These are phyloP conservation scores for Mesembryanthemum crystallinum DNA, from an alignment of 148 eudicot genomes.

Conservation along the genomic window DNA sequence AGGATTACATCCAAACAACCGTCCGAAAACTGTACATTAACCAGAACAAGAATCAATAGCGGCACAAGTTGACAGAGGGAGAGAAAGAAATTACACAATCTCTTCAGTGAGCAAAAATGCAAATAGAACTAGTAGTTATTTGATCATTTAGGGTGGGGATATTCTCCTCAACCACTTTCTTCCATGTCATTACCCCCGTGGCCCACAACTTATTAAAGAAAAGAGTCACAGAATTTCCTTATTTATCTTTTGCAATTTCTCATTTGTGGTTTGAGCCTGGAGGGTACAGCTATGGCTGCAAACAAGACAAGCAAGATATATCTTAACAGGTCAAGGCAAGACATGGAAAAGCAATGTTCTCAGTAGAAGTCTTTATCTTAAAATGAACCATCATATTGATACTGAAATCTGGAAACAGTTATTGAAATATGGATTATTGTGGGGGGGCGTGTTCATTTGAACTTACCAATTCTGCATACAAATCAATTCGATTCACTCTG, in stretches of 20 bases:
- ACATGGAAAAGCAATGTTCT: background rate
- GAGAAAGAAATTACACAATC: background rate
- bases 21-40: conserved; percentile 78
- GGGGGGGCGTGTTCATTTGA: no score
- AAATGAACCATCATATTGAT: conserved; percentile 8
- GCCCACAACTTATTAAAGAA: no score
- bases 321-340: background rate
- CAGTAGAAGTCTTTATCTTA: background rate
- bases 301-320: no score
- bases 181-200: no score
- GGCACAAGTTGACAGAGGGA: background rate
- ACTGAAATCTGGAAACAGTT: background rate
- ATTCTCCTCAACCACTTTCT: background rate
- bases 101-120: background rate
- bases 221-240: no score
- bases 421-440: background rate
- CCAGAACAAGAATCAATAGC: conserved; percentile 1
- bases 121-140: background rate
- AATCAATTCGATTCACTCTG: no score
- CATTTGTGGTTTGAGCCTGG: no score
- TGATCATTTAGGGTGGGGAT: background rate
- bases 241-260: no score
- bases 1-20: conserved; percentile 83
- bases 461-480: no score
- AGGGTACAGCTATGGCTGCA: no score